A percentile compares a stretch with the other conserved stretches of the same genome.
Conservation (phyloP, 1,284 basidiomycete genomes). For the Ganoderma lingzhi region DNA sequence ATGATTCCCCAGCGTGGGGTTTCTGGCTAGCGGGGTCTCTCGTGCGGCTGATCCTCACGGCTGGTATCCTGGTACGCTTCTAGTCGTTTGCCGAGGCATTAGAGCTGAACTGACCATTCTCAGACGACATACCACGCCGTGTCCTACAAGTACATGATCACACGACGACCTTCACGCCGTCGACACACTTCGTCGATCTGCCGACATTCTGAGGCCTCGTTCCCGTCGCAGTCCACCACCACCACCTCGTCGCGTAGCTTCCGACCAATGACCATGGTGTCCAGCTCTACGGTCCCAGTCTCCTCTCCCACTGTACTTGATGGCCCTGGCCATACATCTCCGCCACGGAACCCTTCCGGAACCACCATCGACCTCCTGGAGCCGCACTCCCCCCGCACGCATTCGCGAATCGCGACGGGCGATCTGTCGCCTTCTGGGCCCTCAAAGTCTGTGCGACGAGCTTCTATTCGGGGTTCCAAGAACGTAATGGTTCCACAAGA, state of each 20-base stretch:
- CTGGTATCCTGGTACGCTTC: constrained; percentile 56
- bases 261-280: constrained; percentile 33
- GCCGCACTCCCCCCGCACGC: constrained; percentile 34
- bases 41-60: constrained; percentile 60
- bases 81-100: not conserved
- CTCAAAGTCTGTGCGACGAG: constrained; percentile 28
- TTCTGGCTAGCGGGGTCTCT: constrained; percentile 61
- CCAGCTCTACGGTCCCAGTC: constrained; percentile 33
- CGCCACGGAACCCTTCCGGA: constrained; percentile 23
- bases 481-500: constrained; percentile 18
- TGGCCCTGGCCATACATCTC: constrained; percentile 13
- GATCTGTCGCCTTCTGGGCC: constrained; percentile 24
- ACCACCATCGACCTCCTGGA: constrained; percentile 25
- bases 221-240: constrained; percentile 28
- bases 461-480: constrained; percentile 23
- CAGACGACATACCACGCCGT: constrained; percentile 50
- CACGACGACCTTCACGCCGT: constrained; percentile 38
- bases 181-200: constrained; percentile 37
- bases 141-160: constrained; percentile 43
- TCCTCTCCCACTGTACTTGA: constrained; percentile 21
- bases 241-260: constrained; percentile 34
- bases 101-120: constrained; percentile 13
- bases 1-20: constrained; percentile 46
- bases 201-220: constrained; percentile 31
- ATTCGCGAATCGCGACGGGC: constrained; percentile 32